Evolutionary conservation across 2,329 filamentous ascomycete species (phyloP), one percentile per base, ranked within the genome.

Genomic region (Aquanectria penicillioides): DNA sequence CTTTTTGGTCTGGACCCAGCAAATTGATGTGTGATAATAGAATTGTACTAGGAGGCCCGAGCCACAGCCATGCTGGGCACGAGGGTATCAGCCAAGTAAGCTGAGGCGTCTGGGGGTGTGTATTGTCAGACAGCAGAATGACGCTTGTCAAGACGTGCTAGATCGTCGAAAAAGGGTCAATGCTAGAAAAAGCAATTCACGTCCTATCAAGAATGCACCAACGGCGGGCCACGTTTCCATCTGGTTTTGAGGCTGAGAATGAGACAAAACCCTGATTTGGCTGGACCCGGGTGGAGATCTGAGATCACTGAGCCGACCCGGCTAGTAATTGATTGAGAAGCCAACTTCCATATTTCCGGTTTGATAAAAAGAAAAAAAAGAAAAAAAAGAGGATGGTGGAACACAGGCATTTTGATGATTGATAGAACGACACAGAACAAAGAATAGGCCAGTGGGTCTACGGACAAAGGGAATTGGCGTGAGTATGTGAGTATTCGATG

Each of bases 201-300:
- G 2, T 20, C 9, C n/a, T 36, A n/a, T n/a, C n/a, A n/a, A n/a
- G n/a, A n/a, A n/a, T n/a, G n/a, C n/a, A n/a, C n/a, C n/a, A n/a
- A n/a, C n/a, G n/a, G n/a, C n/a, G n/a, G n/a, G n/a, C n/a, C n/a
- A n/a, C n/a, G n/a, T n/a, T n/a, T n/a, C 12, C 15, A 37, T 29
- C 36, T 40, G 11, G 26, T 31, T 8, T 37, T 31, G 34, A 53
- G 29, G 29, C 17, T 36, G 38, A 29, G 20, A 6, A 29, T 31
- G 17, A 53, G 50, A 38, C 31, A 53, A 23, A 37, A 22, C 12
- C 38, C 23, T 38, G 13, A n/a, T 20, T 47, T 23, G 13, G 13
- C 15, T 67, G 58, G 65, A 55, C 63, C 65, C 41, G 66, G 34
- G 34, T 51, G 53, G 37, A 28, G 47, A 67, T 65, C 48, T 68